Percentiles rank a stretch among this genome's conserved stretches.
phyloP scores from a whole-genome alignment of 495 filamentous ascomycete species.

The Xylaria scruposa region DNA sequence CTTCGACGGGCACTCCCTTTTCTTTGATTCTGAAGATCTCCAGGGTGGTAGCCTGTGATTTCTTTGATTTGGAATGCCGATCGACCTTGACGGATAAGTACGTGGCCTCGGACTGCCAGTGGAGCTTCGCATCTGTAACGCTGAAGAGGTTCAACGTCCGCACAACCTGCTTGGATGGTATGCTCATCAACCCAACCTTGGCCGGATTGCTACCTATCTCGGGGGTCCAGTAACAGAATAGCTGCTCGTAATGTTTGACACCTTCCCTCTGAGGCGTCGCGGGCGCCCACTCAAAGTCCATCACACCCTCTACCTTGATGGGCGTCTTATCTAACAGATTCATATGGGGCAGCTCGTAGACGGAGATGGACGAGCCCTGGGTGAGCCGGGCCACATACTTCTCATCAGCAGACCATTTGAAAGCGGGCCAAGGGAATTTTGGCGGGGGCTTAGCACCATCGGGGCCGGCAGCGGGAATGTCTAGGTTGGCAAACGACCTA shows the following conservation, averaged over 20 bases:
- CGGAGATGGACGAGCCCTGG: slow-evolving; percentile 85
- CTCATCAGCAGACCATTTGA: slow-evolving; percentile 98
- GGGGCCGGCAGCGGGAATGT: slow-evolving; percentile 66
- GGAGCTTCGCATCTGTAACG: slow-evolving; percentile 93
- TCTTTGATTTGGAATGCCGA: slow-evolving; percentile 98
- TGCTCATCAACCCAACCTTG: slow-evolving; percentile 93
- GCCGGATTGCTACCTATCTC: slow-evolving; percentile 99
- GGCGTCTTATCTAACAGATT: slow-evolving; percentile 84
- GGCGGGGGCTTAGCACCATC: slow-evolving; percentile 65
- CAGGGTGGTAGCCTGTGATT: slow-evolving; percentile 92
- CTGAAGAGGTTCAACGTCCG: slow-evolving; percentile 97
- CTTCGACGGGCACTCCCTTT: slow-evolving; percentile 97
- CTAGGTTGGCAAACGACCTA: slow-evolving; percentile 89
- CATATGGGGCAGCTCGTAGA: slow-evolving; percentile 95
- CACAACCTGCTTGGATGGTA: slow-evolving; percentile 91
- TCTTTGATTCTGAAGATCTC: slow-evolving; percentile 97
- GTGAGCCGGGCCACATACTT: slow-evolving; percentile 94
- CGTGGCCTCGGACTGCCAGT: slow-evolving; percentile 92
- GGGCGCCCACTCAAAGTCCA: slow-evolving; percentile 98
- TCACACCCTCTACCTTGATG: slow-evolving; percentile 93
- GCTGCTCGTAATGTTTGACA: slow-evolving; percentile 88
- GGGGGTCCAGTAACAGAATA: slow-evolving; percentile 98
- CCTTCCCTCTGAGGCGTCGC: slow-evolving; percentile 77
- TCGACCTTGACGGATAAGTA: slow-evolving; percentile 99
- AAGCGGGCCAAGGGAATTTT: slow-evolving; percentile 97